Base-by-base conservation (phyloP, 179 eudicot genomes). In the Beta lomatogona region DNA sequence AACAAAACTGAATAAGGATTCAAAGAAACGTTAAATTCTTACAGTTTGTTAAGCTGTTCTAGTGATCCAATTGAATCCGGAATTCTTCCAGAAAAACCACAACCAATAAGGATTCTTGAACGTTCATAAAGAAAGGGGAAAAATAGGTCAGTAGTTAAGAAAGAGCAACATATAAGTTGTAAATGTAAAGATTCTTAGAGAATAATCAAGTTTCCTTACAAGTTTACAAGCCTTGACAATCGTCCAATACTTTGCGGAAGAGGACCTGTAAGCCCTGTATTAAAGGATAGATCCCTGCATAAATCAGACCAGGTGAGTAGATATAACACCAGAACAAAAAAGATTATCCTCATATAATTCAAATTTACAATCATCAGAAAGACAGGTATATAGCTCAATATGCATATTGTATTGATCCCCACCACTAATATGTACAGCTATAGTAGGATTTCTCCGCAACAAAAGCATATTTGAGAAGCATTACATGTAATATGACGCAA, bases 231-330 rank as follows among this genome's bases (percentile, higher is more conserved):
- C 73, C 88, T 86, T 77, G 83, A 80, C 69, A 92, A 64, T 71
- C 82, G 75, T 79, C 94, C 97, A 67, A 94, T 91, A 22, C 84
- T 71, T 71, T 79, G 74, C 41, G 98, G 92, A 86, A 94, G 88
- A 83, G 92, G 31, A 59, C 98, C 98, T 10, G 84, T 88, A 78
- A 94, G 80, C 5, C 81, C 91, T 81, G 57, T 79, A 82, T 94
- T 94, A 84, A 88, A 90, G 22, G 98, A 94, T 44, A 94, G 86
- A 86, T 90, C 95, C 88, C 98, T 94, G 81, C 53, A 88, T 15
- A 71, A 36, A 73, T 73, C 65, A 55, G 44, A 65, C 4, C 50
- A 79, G 45, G 18, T 44, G 12, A 54, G 76, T 76, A 5, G 79
- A 53, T 55, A 25, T 14, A 31, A 13, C 48, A n/a, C 14, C 16